Conservation (phyloP, 495 filamentous ascomycete genomes). For the Xanthoparmelia taractica region DNA sequence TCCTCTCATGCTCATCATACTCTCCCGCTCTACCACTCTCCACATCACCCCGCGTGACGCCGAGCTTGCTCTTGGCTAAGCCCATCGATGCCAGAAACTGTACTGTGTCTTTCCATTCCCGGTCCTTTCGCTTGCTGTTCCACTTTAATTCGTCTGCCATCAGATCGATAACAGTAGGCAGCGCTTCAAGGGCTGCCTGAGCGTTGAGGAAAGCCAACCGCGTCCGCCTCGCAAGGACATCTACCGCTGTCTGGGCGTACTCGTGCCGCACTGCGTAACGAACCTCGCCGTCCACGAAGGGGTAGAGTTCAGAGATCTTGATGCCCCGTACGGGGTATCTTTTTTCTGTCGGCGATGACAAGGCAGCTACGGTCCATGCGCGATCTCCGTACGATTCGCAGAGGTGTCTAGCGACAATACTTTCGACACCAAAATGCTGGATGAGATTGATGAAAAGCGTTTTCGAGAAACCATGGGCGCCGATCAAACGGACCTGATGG, state of each 20-base stretch:
- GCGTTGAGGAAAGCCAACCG: slow-evolving; percentile 91
- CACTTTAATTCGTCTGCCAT: slow-evolving; percentile 87
- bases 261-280: slow-evolving; percentile 85
- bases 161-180: slow-evolving; percentile 83
- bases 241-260: slow-evolving; percentile 89
- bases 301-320: slow-evolving; percentile 75
- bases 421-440: slow-evolving; percentile 94
- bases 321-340: slow-evolving; percentile 85
- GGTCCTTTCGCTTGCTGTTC: slow-evolving; percentile 63
- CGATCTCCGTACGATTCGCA: slow-evolving; percentile 87
- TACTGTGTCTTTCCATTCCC: slow-evolving; percentile 80
- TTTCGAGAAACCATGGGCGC: slow-evolving; percentile 89
- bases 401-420: slow-evolving; percentile 87
- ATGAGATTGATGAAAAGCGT: slow-evolving; percentile 98
- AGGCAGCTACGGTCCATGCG: slow-evolving; percentile 86
- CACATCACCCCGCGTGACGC: slow-evolving; percentile 64
- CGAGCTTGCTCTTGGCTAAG: slow-evolving; percentile 66
- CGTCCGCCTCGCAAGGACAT: slow-evolving; percentile 82
- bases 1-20: slow-evolving; percentile 59
- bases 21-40: slow-evolving; percentile 67
- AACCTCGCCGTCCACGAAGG: slow-evolving; percentile 94
- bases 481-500: slow-evolving; percentile 79
- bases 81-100: slow-evolving; percentile 79
- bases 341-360: slow-evolving; percentile 70
- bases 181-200: slow-evolving; percentile 84